phyloP scores from a whole-genome alignment of 768 basidiomycete species.

The Pluteus cervinus region DNA sequence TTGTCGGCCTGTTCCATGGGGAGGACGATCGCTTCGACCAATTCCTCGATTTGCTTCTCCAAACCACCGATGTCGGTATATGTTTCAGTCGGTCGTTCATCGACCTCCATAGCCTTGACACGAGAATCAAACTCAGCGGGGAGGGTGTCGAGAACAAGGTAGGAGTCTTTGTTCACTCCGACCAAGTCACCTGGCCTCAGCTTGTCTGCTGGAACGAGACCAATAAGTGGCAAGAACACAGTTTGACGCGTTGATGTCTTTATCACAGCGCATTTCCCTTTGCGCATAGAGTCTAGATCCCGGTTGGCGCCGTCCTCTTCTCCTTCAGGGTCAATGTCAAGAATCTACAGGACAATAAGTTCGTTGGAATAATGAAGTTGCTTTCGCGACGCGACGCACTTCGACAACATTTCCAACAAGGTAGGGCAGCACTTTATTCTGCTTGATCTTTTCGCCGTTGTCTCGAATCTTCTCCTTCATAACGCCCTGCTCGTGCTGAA shows the following conservation, averaged over 20 bases:
- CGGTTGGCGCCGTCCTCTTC: conserved; percentile 96
- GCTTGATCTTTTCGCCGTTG: conserved; percentile 97
- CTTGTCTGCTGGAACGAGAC: conserved; percentile 89
- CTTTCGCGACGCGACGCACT: no score
- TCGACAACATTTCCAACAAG: conserved; percentile 97
- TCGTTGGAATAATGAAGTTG: no score
- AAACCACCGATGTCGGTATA: conserved; percentile 97
- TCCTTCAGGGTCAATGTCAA: conserved; percentile 89
- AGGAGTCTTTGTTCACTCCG: conserved; percentile 99
- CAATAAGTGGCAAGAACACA: conserved; percentile 96
- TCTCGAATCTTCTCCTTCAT: conserved; percentile 99
- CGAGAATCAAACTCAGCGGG: conserved; percentile 97
- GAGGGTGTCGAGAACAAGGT: conserved; percentile 91
- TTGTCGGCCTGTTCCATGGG: conserved; percentile 99
- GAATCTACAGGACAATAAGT: conserved; percentile 55
- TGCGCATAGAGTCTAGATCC: conserved; percentile 92
- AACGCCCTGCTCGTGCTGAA: conserved; percentile 90
- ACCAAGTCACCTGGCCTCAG: conserved; percentile 92
- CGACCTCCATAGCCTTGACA: conserved; percentile 99
- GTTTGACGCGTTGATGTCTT: conserved; percentile 99
- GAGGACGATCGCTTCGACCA: conserved; percentile 95
- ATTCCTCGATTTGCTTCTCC: conserved; percentile 98
- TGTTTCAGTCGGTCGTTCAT: conserved; percentile 94
- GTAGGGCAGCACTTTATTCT: conserved; percentile 98
- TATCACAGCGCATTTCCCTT: conserved; percentile 97